Base-by-base conservation (phyloP, 345 rosid genomes). In the Citrus hindsii region DNA sequence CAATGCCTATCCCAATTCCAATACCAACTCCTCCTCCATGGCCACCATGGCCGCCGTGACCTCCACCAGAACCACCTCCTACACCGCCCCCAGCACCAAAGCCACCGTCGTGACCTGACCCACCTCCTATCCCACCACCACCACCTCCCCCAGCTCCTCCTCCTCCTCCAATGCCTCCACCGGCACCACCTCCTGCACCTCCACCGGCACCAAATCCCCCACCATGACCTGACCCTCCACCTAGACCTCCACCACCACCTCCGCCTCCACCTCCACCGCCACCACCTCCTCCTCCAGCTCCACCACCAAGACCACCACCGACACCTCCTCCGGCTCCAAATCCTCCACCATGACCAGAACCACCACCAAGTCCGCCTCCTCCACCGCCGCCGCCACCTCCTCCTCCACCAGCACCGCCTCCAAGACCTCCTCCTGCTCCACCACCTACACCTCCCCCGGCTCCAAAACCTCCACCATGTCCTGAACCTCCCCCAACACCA, bases 51-150 rank as follows among this genome's bases (percentile, higher is more conserved):
- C 70, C 77, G 4, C 70, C 77, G 21, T 18, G 58, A 53, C 58
- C 58, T 13, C 51, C 51, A 24, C 82, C 77, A 6, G 24, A 28
- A 51, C 82, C 82, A 4, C 78, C 78, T 30, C 73, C 76, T 6
- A 30, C 81, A 1, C 87, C 92, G 0, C 83, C 84, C 0, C 92
- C 92, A 30, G 85, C 89, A 60, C 89, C 90, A 6, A 84, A 80
- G 6, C 94, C 90, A 7, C 93, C 89, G 0, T 88, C 92, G 0
- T 86, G 87, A 22, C 93, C 93, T 12, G 87, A 82, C 10, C 93
- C 93, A 25, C 89, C 89, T 0, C 91, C 91, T 4, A 81, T 80
- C 28, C 94, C 92, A 6, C 85, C 88, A 0, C 90, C 89, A 0
- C 84, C 87, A 0, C 90, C 89, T 14, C 84, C 82, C 7, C 90